A percentile compares a stretch with the other conserved stretches of the same genome.
phyloP scores from a whole-genome alignment of 163 green algal genomes.

The Coccomyxa subellipsoidea region DNA sequence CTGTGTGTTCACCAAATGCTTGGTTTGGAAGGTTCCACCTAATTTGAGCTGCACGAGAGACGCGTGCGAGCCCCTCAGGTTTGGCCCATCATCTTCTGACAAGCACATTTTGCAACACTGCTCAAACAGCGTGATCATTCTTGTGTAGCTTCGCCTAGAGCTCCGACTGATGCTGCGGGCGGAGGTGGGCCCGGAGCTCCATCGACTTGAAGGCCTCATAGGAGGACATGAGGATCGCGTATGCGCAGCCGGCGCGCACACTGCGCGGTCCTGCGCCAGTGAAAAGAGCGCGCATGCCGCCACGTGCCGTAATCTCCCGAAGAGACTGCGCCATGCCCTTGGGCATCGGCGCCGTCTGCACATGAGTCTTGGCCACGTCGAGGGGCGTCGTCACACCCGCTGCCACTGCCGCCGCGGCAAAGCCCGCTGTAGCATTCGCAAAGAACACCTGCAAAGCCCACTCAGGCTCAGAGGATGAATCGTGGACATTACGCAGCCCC shows the following conservation, averaged over 20 bases:
- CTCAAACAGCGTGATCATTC: no score
- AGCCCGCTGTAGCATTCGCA: conserved; percentile 71
- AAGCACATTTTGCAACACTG: no score
- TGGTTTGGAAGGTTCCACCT: no score
- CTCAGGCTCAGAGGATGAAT: no score
- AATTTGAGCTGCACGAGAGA: no score
- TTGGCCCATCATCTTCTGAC: no score
- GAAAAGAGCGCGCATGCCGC: conserved; percentile 80
- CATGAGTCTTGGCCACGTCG: conserved; percentile 68
- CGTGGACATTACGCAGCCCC: no score
- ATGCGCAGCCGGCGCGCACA: conserved; percentile 74
- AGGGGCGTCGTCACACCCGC: conserved; percentile 88
- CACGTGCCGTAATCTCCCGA: conserved; percentile 1
- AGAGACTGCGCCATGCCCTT: not conserved
- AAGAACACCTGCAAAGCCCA: conserved; percentile 43
- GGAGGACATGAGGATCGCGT: conserved; percentile 82
- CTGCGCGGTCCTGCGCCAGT: conserved; percentile 70
- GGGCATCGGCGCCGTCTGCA: conserved; percentile 56
- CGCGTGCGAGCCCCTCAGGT: no score
- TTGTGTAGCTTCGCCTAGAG: no score
- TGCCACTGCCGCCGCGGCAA: conserved; percentile 63
- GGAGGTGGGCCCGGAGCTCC: not conserved
- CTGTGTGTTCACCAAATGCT: no score
- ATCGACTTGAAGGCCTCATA: conserved; percentile 88
- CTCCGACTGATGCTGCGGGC: not conserved